Evolutionary conservation across 345 rosid species (phyloP), one percentile per base, ranked within the genome.

Genomic region (Eucalyptus tenuipes): DNA sequence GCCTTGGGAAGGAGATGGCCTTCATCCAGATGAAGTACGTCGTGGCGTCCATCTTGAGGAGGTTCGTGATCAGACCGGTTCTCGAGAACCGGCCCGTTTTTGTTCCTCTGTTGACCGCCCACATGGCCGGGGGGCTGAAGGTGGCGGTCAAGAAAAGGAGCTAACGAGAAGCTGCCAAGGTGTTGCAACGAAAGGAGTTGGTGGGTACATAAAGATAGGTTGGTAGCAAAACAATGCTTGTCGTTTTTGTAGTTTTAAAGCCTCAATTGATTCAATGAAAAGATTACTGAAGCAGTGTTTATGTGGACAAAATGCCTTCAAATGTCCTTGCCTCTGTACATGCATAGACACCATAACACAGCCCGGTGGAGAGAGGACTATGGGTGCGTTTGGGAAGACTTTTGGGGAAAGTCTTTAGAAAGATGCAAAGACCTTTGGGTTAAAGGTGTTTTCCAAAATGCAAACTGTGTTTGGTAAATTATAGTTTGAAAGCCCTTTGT

Each of bases 1-100:
- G 94, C 84, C 88, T 93, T 1, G 94, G 94, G 61, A 90, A 93
- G 92, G 88, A 93, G 88, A 93, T 92, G 93, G 94, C 93, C 49
- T 88, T 90, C 90, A 20, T 91, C 82, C 93, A 93, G 90, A 93
- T 93, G 94, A 91, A 90, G 53, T 91, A 93, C n/a, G 94, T 92
- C 50, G 87, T 90, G 88, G 91, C 92, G 50, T 93, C 93, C 7
- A 87, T 93, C 31, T 89, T 91, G 33, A 86, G 49, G 55, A 71
- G 53, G 86, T 91, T 92, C 80, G 87, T 68, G 52, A 85, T 93
- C 88, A 86, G 47, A 44, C 92, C 92, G 86, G 90, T 90, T 5
- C 52, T 68, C 24, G 84, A 86, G 31, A 55, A 87, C 44, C 85
- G 64, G 48, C 94, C 94, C 55, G 89, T 92, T 12, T 91, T 90